These are phyloP conservation scores for Capronia americana DNA, from an alignment of 2,329 filamentous ascomycete species.

Conservation along the genomic window DNA sequence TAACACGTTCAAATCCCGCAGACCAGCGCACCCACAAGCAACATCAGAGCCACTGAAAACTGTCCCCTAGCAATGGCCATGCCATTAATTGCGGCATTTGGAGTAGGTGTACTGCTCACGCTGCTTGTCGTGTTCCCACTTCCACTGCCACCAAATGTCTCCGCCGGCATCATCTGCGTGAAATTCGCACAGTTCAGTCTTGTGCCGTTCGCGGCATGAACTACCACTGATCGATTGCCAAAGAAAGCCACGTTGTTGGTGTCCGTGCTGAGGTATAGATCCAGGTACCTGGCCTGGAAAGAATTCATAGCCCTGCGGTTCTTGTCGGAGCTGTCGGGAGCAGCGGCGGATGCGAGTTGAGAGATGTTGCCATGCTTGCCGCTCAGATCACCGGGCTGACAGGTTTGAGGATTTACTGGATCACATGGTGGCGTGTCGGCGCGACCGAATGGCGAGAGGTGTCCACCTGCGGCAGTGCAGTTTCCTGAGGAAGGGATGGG, in stretches of 20 bases:
- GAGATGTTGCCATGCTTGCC: slow-evolving; percentile 73
- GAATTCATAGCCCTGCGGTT: slow-evolving; percentile 20
- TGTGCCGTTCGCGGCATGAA: slow-evolving; percentile 61
- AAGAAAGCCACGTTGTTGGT: slow-evolving; percentile 55
- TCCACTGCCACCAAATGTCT: neutral
- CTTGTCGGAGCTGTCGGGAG: slow-evolving; percentile 35
- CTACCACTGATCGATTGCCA: slow-evolving; percentile 61
- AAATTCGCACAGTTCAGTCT: slow-evolving; percentile 66
- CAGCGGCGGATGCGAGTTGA: slow-evolving; percentile 57
- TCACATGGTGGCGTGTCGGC: slow-evolving; percentile 69
- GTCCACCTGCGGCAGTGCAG: slow-evolving; percentile 70
- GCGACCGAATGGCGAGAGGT: slow-evolving; percentile 73
- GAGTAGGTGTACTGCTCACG: neutral
- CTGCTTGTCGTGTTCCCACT: slow-evolving; percentile 10
- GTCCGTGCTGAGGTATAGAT: slow-evolving; percentile 57
- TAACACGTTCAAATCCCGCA: neutral
- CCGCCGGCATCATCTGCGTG: slow-evolving; percentile 34
- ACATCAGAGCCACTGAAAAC: neutral
- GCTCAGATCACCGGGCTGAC: slow-evolving; percentile 77
- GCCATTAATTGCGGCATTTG: neutral
- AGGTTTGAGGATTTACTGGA: slow-evolving; percentile 62
- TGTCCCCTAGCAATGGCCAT: neutral
- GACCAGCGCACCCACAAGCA: neutral
- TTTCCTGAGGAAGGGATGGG: slow-evolving; percentile 71
- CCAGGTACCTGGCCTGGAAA: slow-evolving; percentile 50